Percentiles rank a stretch among this genome's conserved stretches.
Evolutionary conservation across 2,329 filamentous ascomycete genomes (phyloP).

Genomic region (Mycosphaerelloides madeirae): DNA sequence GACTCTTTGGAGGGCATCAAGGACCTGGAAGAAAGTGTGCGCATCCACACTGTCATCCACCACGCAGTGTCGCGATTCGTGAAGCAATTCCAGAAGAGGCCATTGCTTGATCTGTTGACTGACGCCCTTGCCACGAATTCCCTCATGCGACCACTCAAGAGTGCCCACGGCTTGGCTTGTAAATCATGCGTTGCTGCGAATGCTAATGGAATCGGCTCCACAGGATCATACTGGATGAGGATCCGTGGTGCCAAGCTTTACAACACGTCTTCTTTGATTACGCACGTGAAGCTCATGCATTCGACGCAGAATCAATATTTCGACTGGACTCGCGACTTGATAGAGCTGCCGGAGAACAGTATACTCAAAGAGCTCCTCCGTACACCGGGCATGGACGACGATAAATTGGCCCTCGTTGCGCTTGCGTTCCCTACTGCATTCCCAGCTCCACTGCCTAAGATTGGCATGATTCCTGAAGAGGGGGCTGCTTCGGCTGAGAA

Average conservation of each 20-base stretch:
- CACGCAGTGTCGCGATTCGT: conserved; percentile 57
- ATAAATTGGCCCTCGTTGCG: conserved; percentile 40
- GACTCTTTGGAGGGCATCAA: conserved; percentile 55
- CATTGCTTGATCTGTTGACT: conserved; percentile 53
- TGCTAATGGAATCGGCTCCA: conserved; percentile 25
- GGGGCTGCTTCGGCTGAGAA: conserved; percentile 11
- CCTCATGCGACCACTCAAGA: conserved; percentile 40
- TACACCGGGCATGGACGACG: conserved; percentile 53
- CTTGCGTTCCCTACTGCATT: conserved; percentile 35
- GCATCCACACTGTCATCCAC: conserved; percentile 54
- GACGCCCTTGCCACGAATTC: conserved; percentile 41
- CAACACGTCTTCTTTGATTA: conserved; percentile 52
- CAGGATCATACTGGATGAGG: conserved; percentile 33
- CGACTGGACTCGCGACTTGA: conserved; percentile 59
- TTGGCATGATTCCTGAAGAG: conserved; percentile 34
- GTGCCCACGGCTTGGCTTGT: conserved; percentile 42
- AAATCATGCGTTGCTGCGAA: conserved; percentile 27
- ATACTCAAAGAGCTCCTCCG: conserved; percentile 47
- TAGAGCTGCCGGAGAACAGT: conserved; percentile 52
- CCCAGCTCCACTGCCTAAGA: conserved; percentile 40
- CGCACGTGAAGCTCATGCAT: conserved; percentile 58
- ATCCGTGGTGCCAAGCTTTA: conserved; percentile 38
- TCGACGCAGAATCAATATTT: conserved; percentile 30
- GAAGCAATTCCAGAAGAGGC: conserved; percentile 53
- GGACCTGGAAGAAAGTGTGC: conserved; percentile 58